A percentile compares a stretch with the other conserved stretches of the same genome.
These are phyloP conservation scores for Neurospora sp. DNA, from an alignment of 495 filamentous ascomycete genomes.

Conservation along the genomic window DNA sequence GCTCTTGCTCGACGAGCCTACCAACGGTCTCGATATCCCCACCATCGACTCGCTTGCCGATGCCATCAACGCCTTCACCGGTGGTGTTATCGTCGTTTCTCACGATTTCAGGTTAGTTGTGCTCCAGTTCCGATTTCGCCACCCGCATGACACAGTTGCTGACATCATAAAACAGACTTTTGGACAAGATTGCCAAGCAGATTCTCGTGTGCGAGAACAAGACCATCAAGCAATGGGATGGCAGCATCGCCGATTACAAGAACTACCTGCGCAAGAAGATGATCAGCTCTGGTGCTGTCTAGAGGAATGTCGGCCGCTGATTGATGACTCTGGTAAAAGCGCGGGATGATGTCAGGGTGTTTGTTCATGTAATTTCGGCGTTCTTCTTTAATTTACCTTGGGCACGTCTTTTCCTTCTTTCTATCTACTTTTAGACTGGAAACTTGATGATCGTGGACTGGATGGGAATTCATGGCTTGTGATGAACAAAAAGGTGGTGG, in stretches of 20 bases:
- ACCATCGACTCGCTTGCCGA: slow-evolving; percentile 97
- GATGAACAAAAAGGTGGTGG: neutral
- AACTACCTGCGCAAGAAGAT: slow-evolving; percentile 98
- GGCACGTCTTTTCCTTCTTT: neutral
- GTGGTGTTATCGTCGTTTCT: slow-evolving; percentile 94
- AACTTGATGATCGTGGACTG: neutral
- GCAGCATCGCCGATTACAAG: slow-evolving; percentile 90
- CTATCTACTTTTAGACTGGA: neutral
- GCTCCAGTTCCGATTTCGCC: neutral
- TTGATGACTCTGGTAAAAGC: neutral
- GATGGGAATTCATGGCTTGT: neutral
- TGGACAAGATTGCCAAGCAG: slow-evolving; percentile 99
- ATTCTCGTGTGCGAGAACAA: slow-evolving; percentile 98
- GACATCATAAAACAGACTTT: slow-evolving; percentile 46
- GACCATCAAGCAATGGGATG: slow-evolving; percentile 81
- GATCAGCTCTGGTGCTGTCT: slow-evolving; percentile 50
- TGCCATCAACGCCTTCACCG: slow-evolving; percentile 90
- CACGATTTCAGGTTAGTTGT: slow-evolving; percentile 87
- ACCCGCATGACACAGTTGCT: neutral
- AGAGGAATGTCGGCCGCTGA: neutral
- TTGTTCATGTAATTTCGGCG: neutral
- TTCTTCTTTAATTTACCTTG: neutral
- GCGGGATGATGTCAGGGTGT: neutral
- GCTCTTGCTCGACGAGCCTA: slow-evolving; percentile 95
- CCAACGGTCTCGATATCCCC: slow-evolving; percentile 98